These are phyloP conservation scores for Fomitopsis palustris DNA, from an alignment of 1,284 basidiomycete genomes.

Conservation along the genomic window DNA sequence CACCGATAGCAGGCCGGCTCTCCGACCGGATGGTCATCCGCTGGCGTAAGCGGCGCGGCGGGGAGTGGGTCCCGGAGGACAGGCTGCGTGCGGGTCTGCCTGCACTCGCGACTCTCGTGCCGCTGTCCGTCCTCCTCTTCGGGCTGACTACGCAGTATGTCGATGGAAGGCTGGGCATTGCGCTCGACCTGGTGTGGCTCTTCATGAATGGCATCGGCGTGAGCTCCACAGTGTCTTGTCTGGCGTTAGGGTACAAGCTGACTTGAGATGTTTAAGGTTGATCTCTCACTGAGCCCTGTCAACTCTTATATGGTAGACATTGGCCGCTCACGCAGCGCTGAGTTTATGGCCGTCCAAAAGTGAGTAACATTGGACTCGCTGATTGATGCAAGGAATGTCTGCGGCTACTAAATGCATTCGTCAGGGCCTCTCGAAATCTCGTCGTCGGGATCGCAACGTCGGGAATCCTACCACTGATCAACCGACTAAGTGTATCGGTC, in stretches of 20 bases:
- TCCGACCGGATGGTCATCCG: constrained; percentile 47
- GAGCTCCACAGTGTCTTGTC: constrained; percentile 16
- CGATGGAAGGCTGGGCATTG: constrained; percentile 36
- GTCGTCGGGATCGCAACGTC: constrained; percentile 37
- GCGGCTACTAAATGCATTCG: background rate
- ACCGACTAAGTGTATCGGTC: constrained; percentile 48
- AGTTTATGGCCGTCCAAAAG: constrained; percentile 45
- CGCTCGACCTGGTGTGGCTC: constrained; percentile 38
- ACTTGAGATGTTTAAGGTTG: constrained; percentile 34
- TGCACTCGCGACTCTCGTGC: constrained; percentile 43
- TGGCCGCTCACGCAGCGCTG: constrained; percentile 48
- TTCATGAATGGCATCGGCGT: constrained; percentile 51
- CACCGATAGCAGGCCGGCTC: constrained; percentile 46
- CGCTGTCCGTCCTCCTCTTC: constrained; percentile 33
- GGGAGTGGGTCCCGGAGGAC: constrained; percentile 56
- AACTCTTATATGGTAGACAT: constrained; percentile 59
- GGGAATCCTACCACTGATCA: constrained; percentile 47
- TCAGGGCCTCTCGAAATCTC: constrained; percentile 41
- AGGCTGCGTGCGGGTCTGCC: constrained; percentile 47
- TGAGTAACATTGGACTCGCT: constrained; percentile 20
- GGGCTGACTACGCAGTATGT: constrained; percentile 36
- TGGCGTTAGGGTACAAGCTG: background rate
- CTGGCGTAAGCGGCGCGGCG: constrained; percentile 47
- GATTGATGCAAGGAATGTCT: no score
- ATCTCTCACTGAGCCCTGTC: constrained; percentile 44